Evolutionary conservation across 345 rosid species (phyloP).

Genomic region (Mallotus nudiflorus): DNA sequence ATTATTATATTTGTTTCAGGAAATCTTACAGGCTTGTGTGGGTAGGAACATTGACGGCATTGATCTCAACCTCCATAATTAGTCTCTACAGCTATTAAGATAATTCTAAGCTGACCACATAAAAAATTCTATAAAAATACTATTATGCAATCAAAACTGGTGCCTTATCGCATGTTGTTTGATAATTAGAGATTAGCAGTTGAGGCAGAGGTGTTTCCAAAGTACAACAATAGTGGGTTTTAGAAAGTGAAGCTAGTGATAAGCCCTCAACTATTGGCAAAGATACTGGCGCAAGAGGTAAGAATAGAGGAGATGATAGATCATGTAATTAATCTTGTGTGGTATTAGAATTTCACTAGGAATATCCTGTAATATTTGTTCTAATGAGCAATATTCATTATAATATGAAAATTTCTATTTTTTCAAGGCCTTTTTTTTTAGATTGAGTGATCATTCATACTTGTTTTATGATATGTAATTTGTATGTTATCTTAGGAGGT

Average conservation of each 20-base stretch:
- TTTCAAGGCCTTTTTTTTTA: no score
- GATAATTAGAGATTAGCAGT: conserved; percentile 37
- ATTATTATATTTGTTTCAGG: conserved; percentile 38
- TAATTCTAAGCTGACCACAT: conserved; percentile 48
- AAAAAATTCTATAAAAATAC: no score
- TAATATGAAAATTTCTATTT: no score
- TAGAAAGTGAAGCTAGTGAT: conserved; percentile 88
- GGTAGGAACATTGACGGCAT: conserved; percentile 84
- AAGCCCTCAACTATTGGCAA: conserved; percentile 67
- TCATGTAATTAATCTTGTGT: no score
- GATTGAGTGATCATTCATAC: no score
- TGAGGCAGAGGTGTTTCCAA: conserved; percentile 45
- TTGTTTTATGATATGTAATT: no score
- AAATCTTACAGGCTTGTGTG: conserved; percentile 65
- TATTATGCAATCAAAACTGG: conserved; percentile 22
- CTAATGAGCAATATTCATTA: no score
- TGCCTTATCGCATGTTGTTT: conserved; percentile 63
- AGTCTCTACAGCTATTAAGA: conserved; percentile 57
- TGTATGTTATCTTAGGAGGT: no score
- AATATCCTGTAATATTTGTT: no score
- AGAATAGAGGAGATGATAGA: conserved; percentile 79
- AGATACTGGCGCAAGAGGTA: conserved; percentile 66
- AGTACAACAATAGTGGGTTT: conserved; percentile 52
- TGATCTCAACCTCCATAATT: conserved; percentile 70
- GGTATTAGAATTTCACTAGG: no score